phyloP scores from a whole-genome alignment of 495 filamentous ascomycete genomes.

The Stereocaulon alpinum region DNA sequence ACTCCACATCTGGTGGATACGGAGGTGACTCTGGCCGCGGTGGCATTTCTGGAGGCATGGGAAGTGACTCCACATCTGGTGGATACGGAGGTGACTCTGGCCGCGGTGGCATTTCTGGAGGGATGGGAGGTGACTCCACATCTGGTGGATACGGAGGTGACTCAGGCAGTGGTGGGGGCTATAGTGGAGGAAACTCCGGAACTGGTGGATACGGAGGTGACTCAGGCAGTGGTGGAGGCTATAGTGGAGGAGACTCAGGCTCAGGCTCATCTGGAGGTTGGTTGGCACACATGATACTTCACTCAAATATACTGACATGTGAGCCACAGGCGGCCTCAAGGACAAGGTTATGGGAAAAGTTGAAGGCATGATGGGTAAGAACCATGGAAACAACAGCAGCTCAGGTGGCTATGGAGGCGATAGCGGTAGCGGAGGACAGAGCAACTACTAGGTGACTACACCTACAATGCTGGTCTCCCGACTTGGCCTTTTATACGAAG shows the following conservation, averaged over 20 bases:
- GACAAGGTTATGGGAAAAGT: conserved; percentile 10
- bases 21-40: conserved; percentile 17
- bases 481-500: not conserved
- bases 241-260: conserved; percentile 3
- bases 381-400: not conserved
- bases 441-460: conserved; percentile 4
- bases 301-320: not conserved
- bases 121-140: conserved; percentile 21
- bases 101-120: not conserved
- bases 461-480: not conserved
- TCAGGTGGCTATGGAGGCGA: not conserved
- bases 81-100: conserved; percentile 28
- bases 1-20: conserved; percentile 10
- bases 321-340: not conserved
- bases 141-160: conserved; percentile 14
- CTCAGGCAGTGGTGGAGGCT: conserved; percentile 11
- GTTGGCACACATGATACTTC: not conserved
- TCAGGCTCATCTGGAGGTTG: conserved; percentile 9
- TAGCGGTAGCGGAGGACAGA: not conserved
- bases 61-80: conserved; percentile 20
- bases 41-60: conserved; percentile 12
- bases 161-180: conserved; percentile 12
- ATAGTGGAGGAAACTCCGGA: conserved; percentile 3
- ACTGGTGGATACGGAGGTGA: conserved; percentile 10
- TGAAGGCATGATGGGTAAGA: conserved; percentile 1